Conservation (phyloP, 345 rosid genomes). For the Combretum micranthum region DNA sequence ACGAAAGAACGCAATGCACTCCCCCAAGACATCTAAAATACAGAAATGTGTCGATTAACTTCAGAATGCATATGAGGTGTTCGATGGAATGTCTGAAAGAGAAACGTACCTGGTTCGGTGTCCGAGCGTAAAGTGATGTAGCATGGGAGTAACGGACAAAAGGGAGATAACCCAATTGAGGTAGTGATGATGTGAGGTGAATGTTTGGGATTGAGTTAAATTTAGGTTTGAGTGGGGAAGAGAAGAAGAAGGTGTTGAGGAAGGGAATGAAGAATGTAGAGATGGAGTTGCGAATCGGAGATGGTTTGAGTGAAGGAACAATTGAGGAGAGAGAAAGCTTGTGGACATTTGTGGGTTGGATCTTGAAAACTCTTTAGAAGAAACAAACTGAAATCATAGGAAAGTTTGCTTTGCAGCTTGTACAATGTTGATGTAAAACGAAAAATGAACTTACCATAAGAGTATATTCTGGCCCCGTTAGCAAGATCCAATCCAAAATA, state of each 20-base stretch:
- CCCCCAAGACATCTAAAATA: conserved; percentile 25
- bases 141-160: no score
- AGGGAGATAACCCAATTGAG: no score
- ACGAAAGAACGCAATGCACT: conserved; percentile 30
- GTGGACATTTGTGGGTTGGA: neutral
- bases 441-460: no score
- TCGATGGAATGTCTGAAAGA: conserved; percentile 21
- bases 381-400: no score
- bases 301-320: neutral
- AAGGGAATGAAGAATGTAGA: conserved; percentile 7
- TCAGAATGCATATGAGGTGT: conserved; percentile 11
- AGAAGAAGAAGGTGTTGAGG: conserved; percentile 5
- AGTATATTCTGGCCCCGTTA: no score
- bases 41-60: neutral
- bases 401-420: no score
- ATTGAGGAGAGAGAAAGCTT: neutral
- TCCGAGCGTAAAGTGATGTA: neutral
- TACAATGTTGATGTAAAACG: no score
- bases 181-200: no score
- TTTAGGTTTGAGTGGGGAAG: neutral
- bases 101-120: conserved; percentile 17
- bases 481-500: no score
- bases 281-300: conserved; percentile 11
- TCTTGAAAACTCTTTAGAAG: no score
- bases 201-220: no score